Base-by-base conservation (phyloP, 2,329 filamentous ascomycete genomes). In the Phoma herbarum region DNA sequence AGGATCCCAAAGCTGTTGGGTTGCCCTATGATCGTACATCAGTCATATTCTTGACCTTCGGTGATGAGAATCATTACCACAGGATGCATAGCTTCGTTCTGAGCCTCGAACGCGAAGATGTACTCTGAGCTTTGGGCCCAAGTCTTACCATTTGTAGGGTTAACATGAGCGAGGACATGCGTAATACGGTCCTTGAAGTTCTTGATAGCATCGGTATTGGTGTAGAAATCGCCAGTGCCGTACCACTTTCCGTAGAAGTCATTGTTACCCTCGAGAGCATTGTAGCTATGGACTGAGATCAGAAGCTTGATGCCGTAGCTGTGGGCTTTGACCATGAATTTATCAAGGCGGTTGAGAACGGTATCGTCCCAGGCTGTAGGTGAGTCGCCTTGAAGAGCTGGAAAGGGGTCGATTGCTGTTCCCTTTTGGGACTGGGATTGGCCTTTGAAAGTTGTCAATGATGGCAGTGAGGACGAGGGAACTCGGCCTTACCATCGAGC, bases 61-160 rank as follows among this genome's bases (percentile, higher is more conserved):
- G n/a, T n/a, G n/a, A n/a, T n/a, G n/a, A n/a, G n/a, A n/a, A n/a
- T n/a, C n/a, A 31, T 12, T 41, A 62, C 60, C 33, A 57, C 56
- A 4, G 52, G 60, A 26, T 60, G 60, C 60, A 62, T 62, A 5
- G 60, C 52, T 41, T 62, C 60, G 31, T 62, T 62, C 31, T 62
- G 56, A 12, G 60, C 60, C 28, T 62, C 60, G n/a, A 62, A 62
- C 1, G 56, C 60, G n/a, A 62, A 62, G n/a, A 62, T 62, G 45
- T 62, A 62, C 23, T 62, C 60, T 2, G 56, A 52, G 52, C 60
- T 62, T 14, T 59, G 42, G 2, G 43, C 49, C 56, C 60, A 62
- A 8, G 60, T 56, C 44, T 60, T 62, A 2, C 51, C 54, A 11
- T 46, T 62, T 1, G 37, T 11, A n/a, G 56, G 48, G 14, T 60